Base-by-base conservation (phyloP, 2,329 filamentous ascomycete species). In the Zymoseptoria ardabiliae region DNA sequence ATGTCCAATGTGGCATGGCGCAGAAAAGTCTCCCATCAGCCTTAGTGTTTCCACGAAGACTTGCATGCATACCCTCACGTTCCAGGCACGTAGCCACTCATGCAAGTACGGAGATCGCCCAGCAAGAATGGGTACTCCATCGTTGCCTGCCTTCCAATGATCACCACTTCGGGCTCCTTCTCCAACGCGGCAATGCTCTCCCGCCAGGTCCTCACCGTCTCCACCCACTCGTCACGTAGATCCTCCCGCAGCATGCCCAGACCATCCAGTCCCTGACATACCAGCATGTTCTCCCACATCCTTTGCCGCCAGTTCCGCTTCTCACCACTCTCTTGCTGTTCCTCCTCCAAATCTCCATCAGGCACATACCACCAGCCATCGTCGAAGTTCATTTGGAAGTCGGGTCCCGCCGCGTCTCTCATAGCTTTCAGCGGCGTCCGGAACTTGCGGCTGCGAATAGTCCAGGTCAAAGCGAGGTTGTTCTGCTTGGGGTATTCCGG, bases 241-340 rank as follows among this genome's bases (percentile, higher is more conserved):
- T 30, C 53, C 2, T 58, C 57, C 22, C 58, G 13, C 13, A 73
- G 65, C 63, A 73, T 66, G 19, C 66, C 66, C 56, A 71, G 61
- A 4, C 70, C 71, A 35, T 69, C 66, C 9, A 73, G 58, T 1
- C 71, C 71, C 55, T 71, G 70, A 50, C 59, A 66, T 25, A 69
- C 45, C 57, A 72, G 52, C 5, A 68, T 63, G 60, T 65, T 57
- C 49, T 68, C 66, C 56, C 66, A 69, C 53, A 73, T 25, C 20
- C 61, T 64, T 61, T 69, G 64, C 49, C 65, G 58, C 66, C 66
- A 69, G 22, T 63, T 53, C 7, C 30, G 30, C 8, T 41, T 48
- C 10, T 55, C 55, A 3, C 45, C 58, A 5, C 61, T 13, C 4
- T 57, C 55, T 13, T 35, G 10, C 9, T 17, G 30, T 13, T 53